Conservation (phyloP, 164 flowering plant species). For the Vitis labrusca region DNA sequence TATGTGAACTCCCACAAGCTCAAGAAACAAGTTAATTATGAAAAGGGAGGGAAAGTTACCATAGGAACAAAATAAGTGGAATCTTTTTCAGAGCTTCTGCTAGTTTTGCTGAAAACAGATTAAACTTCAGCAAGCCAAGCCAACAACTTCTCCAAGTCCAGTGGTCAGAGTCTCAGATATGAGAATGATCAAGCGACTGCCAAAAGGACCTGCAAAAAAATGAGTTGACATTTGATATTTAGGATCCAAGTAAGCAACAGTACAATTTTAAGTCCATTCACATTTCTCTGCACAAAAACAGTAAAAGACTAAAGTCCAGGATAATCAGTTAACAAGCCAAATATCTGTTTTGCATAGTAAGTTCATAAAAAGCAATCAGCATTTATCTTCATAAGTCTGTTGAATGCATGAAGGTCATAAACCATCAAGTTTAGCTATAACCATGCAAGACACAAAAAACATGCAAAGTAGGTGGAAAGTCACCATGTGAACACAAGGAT, state of each 20-base stretch:
- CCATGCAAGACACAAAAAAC: no score
- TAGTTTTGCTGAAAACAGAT: background rate
- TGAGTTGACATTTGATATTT: background rate
- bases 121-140: background rate
- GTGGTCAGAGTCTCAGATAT: background rate
- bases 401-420: no score
- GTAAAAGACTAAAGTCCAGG: no score
- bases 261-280: background rate
- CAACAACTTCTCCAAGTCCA: background rate
- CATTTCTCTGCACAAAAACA: background rate
- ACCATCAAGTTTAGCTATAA: no score
- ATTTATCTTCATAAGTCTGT: no score
- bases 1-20: background rate
- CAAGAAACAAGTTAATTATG: background rate
- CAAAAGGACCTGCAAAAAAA: background rate
- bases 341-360: background rate
- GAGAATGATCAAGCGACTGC: background rate
- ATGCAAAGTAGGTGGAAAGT: no score
- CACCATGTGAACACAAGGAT: no score
- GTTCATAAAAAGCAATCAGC: no score
- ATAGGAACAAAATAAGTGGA: background rate
- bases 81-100: constrained; percentile 1
- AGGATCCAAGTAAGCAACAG: no score
- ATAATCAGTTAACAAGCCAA: no score
- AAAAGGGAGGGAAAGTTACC: constrained; percentile 1